Conservation (phyloP, 2,329 filamentous ascomycete species). For the Sclerotinia minor region DNA sequence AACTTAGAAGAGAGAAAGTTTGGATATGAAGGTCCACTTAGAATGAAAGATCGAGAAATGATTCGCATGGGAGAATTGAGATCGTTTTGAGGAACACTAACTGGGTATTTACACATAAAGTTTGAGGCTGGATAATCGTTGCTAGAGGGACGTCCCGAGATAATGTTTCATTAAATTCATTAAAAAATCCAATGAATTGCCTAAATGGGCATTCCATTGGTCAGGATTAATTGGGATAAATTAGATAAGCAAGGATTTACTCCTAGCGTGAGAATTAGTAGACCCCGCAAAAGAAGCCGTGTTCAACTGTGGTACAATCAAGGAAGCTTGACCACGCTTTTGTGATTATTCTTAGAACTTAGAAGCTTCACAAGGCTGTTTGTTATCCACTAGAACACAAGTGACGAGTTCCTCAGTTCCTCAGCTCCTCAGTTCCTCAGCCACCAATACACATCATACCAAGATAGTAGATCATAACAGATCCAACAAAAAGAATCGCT, state of each 20-base stretch:
- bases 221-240: background rate
- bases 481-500: background rate
- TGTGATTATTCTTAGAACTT: background rate
- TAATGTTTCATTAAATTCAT: background rate
- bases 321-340: background rate
- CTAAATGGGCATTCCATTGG: background rate
- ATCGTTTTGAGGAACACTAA: conserved; percentile 17
- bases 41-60: conserved; percentile 22
- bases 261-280: conserved; percentile 1
- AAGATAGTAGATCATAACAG: background rate
- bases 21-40: conserved; percentile 14
- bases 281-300: conserved; percentile 14
- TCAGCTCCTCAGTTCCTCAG: background rate
- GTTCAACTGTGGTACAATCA: conserved; percentile 2
- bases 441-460: background rate
- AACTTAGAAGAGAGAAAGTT: background rate
- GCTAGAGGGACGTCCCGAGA: background rate
- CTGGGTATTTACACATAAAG: conserved; percentile 18
- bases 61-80: conserved; percentile 19
- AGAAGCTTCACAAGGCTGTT: conserved; percentile 26
- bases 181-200: background rate
- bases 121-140: conserved; percentile 13
- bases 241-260: conserved; percentile 7
- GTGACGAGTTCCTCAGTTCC: background rate
- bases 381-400: background rate